Conservation (phyloP, 2,329 filamentous ascomycete species). For the Cercospora zeina region DNA sequence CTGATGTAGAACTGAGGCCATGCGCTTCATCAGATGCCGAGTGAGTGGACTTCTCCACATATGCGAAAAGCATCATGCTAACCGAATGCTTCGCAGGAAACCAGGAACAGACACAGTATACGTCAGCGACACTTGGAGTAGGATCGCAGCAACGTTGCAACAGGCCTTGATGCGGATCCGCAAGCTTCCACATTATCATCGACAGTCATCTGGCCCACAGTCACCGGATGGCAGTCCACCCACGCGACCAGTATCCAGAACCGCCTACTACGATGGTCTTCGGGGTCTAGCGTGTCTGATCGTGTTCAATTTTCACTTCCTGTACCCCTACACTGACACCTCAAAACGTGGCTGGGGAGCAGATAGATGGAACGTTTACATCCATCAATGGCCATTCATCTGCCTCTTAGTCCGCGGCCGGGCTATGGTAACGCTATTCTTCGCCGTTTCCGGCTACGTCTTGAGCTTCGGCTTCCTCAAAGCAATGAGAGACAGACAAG, state of each 20-base stretch:
- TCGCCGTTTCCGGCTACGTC: conserved; percentile 26
- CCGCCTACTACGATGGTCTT: conserved; percentile 22
- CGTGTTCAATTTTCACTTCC: conserved; percentile 28
- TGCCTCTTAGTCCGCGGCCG: conserved; percentile 24
- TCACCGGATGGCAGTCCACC: background rate
- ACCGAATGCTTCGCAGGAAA: background rate
- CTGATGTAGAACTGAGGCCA: background rate
- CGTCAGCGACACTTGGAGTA: background rate
- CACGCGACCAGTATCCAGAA: conserved; percentile 3
- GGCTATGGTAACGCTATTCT: conserved; percentile 27
- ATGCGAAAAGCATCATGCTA: background rate
- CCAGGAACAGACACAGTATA: background rate
- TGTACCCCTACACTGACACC: conserved; percentile 20
- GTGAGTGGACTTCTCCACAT: background rate
- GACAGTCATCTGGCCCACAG: background rate
- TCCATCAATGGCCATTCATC: conserved; percentile 23
- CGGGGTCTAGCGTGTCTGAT: conserved; percentile 25
- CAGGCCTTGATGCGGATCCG: background rate
- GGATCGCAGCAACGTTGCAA: background rate
- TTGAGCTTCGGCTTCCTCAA: conserved; percentile 23
- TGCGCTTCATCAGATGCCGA: background rate
- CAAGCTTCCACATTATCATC: background rate
- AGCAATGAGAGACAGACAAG: conserved; percentile 6
- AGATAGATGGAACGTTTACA: conserved; percentile 9
- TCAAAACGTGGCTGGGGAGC: conserved; percentile 16